A percentile compares a stretch with the other conserved stretches of the same genome.
These are phyloP conservation scores for Phytophthora uliginosa DNA, from an alignment of 352 stramenopile species.

Conservation along the genomic window DNA sequence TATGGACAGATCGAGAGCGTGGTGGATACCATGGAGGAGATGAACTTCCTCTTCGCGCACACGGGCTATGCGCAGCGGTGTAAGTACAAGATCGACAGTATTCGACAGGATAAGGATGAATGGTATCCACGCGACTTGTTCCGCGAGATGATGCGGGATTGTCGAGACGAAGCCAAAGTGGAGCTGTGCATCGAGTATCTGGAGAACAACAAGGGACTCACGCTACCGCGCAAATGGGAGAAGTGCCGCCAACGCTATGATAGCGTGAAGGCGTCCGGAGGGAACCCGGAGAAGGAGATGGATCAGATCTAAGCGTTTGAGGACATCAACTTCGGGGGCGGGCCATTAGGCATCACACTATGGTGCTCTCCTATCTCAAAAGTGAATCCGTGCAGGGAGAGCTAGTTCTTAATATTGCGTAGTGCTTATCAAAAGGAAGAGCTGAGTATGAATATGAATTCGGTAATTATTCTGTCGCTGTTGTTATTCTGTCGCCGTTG, in stretches of 20 bases:
- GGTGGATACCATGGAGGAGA: constrained; percentile 37
- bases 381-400: too few relatives aligned
- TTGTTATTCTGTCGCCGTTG: too few relatives aligned
- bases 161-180: constrained; percentile 24
- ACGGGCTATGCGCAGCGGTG: constrained; percentile 19
- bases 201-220: constrained; percentile 7
- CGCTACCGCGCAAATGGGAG: constrained; percentile 31
- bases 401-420: too few relatives aligned
- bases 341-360: not conserved
- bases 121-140: constrained; percentile 29
- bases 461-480: too few relatives aligned
- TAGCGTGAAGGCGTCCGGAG: not conserved
- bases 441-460: not conserved
- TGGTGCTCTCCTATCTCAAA: not conserved
- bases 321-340: not conserved
- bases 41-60: constrained; percentile 35
- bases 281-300: not conserved
- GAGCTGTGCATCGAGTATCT: constrained; percentile 27
- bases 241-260: constrained; percentile 13
- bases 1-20: not conserved
- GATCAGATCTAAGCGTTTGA: not conserved
- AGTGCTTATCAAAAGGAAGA: too few relatives aligned
- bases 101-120: not conserved
- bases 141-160: constrained; percentile 23
- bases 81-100: constrained; percentile 6